Evolutionary conservation across 164 flowering plant genomes (phyloP).

Genomic region (Macadamia tetraphylla): DNA sequence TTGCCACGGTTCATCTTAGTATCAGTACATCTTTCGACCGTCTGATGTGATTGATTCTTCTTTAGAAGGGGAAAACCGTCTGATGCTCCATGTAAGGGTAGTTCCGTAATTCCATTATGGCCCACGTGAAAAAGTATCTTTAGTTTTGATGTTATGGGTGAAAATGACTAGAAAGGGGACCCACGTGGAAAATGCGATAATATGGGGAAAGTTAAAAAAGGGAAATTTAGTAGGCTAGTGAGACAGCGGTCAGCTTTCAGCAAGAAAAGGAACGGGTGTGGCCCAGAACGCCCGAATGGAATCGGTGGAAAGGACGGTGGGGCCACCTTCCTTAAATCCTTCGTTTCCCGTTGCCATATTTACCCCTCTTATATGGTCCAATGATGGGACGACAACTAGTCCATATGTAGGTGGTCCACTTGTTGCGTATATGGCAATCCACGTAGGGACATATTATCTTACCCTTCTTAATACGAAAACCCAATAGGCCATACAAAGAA

Average conservation of each 20-base stretch:
- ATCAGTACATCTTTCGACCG: not conserved
- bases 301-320: not conserved
- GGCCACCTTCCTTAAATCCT: not conserved
- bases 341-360: not conserved
- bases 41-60: too few relatives aligned
- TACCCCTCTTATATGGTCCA: not conserved
- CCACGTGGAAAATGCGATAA: not conserved
- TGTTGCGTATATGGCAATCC: not conserved
- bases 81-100: too few relatives aligned
- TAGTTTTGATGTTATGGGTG: not conserved
- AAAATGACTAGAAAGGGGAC: not conserved
- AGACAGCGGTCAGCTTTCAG: too few relatives aligned
- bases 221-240: too few relatives aligned
- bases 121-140: too few relatives aligned
- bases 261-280: not conserved
- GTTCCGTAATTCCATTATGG: too few relatives aligned
- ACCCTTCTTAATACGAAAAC: too few relatives aligned
- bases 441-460: not conserved
- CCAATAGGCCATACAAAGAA: too few relatives aligned
- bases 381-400: not conserved
- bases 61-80: too few relatives aligned
- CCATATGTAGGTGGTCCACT: not conserved
- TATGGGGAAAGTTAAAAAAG: not conserved
- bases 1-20: too few relatives aligned
- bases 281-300: not conserved